Base-by-base conservation (phyloP, 1,284 basidiomycete genomes). In the Tylopilus sp. region DNA sequence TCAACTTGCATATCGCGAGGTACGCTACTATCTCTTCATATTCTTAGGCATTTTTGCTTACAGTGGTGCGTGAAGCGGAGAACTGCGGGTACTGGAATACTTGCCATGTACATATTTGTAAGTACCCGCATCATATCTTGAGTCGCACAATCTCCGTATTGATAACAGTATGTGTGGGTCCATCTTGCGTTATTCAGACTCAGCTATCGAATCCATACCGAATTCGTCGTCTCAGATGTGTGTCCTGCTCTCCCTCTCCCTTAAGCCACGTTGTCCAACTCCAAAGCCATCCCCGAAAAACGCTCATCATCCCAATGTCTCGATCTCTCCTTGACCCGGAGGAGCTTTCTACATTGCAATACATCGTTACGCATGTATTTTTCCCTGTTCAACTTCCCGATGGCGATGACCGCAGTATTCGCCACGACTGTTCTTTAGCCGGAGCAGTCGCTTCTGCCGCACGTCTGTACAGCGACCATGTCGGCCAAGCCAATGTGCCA, bases 121-220 rank as follows among this genome's bases (percentile, higher is more conserved):
- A n/a, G 5, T 25, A 26, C 7, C 8, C 24, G 37, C 32, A 35
- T 43, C 31, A 32, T 33, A 11, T 15, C 31, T 20, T 13, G 40
- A 32, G 24, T 42, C 31, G 6, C 26, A n/a, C 15, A 19, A 33
- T 13, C n/a, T 33, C 45, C 25, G 6, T 24, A 25, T 22, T 35
- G 26, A 43, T 25, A 32, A 26, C 24, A 15, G 11, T 37, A 37
- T 45, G 28, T 37, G 43, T 45, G 28, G 43, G 53, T 54, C 50
- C 52, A 32, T 54, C 51, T 43, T 53, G 51, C 54, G 43, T 5
- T 13, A 66, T 74, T 94, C 9, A 8, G 29, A 43, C 40, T 37
- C 40, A 47, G 37, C 11, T 5, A 11, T 36, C 17, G 39, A 32
- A 22, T 54, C 43, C 25, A 11, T n/a, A n/a, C 8, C 4, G 20